Evolutionary conservation across 768 basidiomycete species (phyloP).

Genomic region (Hericium coralloides): DNA sequence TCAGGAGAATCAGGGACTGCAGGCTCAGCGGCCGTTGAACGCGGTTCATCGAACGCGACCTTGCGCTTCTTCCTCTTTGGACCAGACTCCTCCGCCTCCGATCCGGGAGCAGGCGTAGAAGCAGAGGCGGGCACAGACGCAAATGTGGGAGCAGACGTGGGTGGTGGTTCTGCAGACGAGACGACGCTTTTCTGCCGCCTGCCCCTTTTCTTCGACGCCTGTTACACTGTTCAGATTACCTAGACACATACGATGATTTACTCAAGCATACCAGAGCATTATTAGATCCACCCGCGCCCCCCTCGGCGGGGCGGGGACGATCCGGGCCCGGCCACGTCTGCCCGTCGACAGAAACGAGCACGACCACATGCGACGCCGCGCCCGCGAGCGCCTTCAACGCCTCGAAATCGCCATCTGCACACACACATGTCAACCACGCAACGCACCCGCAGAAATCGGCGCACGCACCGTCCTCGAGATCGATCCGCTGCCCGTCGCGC

Average conservation of each 20-base stretch:
- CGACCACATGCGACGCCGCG: slow-evolving; percentile 17
- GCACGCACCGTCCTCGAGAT: slow-evolving; percentile 67
- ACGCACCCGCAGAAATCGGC: neutral
- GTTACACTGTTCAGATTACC: neutral
- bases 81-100: neutral
- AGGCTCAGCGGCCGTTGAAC: neutral
- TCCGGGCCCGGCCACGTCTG: neutral
- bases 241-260: too few relatives aligned
- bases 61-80: slow-evolving; percentile 6
- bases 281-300: too few relatives aligned
- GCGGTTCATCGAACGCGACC: neutral
- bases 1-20: neutral
- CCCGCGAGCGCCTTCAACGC: slow-evolving; percentile 49
- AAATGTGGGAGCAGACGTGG: neutral
- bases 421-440: slow-evolving; percentile 2
- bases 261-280: too few relatives aligned
- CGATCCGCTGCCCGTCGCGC: slow-evolving; percentile 42
- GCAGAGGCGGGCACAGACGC: neutral
- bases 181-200: too few relatives aligned
- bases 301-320: neutral
- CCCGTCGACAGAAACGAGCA: slow-evolving; percentile 2
- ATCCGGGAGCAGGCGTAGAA: neutral
- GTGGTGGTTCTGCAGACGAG: neutral
- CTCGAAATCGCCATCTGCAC: slow-evolving; percentile 72
- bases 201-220: neutral